A percentile compares a stretch with the other conserved stretches of the same genome.
These are phyloP conservation scores for Suillus plorans DNA, from an alignment of 768 basidiomycete species.

Conservation along the genomic window DNA sequence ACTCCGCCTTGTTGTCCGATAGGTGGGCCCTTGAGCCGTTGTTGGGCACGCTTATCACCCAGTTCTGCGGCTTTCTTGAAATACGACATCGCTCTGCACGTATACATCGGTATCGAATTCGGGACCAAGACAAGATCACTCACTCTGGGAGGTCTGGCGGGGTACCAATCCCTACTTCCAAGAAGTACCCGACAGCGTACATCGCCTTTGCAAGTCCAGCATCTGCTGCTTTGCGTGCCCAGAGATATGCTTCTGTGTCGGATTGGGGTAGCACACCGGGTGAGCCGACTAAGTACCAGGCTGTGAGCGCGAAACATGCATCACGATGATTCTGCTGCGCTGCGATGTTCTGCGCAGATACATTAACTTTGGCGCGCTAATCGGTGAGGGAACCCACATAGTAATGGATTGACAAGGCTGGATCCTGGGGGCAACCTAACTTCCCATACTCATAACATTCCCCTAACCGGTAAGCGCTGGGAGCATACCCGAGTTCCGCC, in stretches of 20 bases:
- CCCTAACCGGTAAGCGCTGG: constrained; percentile 91
- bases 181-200: constrained; percentile 98
- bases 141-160: constrained; percentile 64
- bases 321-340: constrained; percentile 97
- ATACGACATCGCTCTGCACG: constrained; percentile 64
- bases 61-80: constrained; percentile 90
- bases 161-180: constrained; percentile 92
- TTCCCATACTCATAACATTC: constrained; percentile 99
- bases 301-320: constrained; percentile 96
- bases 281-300: constrained; percentile 99
- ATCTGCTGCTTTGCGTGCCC: constrained; percentile 96
- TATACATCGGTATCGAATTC: constrained; percentile 1
- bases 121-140: constrained; percentile 28
- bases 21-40: constrained; percentile 69
- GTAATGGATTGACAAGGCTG: constrained; percentile 97
- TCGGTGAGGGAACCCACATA: constrained; percentile 70
- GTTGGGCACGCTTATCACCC: constrained; percentile 91
- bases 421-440: constrained; percentile 97
- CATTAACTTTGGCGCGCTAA: not conserved
- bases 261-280: constrained; percentile 97
- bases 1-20: constrained; percentile 59
- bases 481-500: constrained; percentile 93
- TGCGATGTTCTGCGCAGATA: constrained; percentile 77
- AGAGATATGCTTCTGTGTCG: constrained; percentile 96
- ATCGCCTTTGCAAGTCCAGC: constrained; percentile 91